Evolutionary conservation across 2,329 filamentous ascomycete genomes (phyloP).

Genomic region (Phaeosphaeriaceae sp.): DNA sequence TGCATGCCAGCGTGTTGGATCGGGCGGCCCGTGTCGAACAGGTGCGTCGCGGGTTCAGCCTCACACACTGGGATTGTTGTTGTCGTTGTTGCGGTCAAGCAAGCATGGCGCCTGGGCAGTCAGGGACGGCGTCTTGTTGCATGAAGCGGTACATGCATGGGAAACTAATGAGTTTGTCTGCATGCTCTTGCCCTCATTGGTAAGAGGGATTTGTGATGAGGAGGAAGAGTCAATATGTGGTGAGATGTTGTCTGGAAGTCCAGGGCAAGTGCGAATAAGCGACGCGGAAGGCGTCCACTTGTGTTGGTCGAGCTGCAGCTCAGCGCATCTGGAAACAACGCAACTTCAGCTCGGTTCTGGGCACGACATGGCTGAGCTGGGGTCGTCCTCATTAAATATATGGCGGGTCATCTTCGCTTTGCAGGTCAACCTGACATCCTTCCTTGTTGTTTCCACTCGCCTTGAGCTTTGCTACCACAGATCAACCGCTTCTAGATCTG

Average conservation of each 20-base stretch:
- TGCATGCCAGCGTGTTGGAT: neutral
- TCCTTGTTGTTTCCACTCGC: neutral
- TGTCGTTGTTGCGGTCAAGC: neutral
- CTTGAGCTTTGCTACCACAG: neutral
- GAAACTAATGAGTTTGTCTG: neutral
- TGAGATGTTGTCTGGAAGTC: neutral
- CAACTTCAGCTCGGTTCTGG: constrained; percentile 3
- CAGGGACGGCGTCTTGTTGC: neutral
- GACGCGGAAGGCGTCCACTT: neutral
- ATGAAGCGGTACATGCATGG: neutral
- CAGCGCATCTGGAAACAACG: neutral
- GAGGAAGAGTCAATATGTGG: neutral
- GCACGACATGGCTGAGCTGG: constrained; percentile 2
- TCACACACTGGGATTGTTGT: neutral
- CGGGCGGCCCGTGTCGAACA: constrained; percentile 3
- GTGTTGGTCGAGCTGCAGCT: constrained; percentile 3
- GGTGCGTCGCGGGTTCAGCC: neutral
- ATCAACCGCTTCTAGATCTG: neutral
- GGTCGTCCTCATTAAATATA: neutral
- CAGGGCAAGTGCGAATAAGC: neutral
- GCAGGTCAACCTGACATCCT: neutral
- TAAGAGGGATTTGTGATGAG: neutral
- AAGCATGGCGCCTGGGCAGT: neutral
- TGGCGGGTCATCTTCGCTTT: neutral
- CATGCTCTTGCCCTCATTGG: neutral